Percentiles rank a stretch among this genome's conserved stretches.
phyloP scores from a whole-genome alignment of 805 yeast genomes.

The Suhomyces pyralidae region DNA sequence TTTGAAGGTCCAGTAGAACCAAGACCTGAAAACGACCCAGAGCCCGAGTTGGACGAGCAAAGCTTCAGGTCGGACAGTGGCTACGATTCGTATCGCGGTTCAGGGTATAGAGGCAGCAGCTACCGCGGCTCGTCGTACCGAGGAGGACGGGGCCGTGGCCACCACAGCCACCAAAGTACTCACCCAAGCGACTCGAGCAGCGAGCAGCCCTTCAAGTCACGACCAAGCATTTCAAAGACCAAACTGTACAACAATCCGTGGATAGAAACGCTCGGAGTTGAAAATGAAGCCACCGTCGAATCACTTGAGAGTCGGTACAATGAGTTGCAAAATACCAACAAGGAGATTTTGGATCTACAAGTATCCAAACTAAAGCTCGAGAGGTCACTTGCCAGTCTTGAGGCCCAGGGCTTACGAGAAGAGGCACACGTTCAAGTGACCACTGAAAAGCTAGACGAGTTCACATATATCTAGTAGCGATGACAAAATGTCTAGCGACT shows the following conservation, averaged over 20 bases:
- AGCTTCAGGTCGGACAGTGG: background rate
- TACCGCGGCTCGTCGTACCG: conserved; percentile 1
- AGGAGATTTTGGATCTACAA: conserved; percentile 25
- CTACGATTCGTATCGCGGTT: conserved; percentile 5
- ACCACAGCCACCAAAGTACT: background rate
- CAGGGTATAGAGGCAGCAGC: conserved; percentile 9
- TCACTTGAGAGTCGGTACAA: conserved; percentile 23
- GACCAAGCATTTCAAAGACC: background rate
- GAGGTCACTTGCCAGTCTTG: conserved; percentile 14
- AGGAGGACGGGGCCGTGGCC: background rate
- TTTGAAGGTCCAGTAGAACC: conserved; percentile 1
- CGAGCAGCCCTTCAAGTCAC: background rate
- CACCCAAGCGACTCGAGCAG: no score
- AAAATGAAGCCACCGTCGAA: conserved; percentile 23
- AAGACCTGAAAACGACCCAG: background rate
- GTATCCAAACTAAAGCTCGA: conserved; percentile 20
- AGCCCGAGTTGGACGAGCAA: background rate
- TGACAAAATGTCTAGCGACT: no score
- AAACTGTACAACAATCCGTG: conserved; percentile 26
- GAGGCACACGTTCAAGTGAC: conserved; percentile 34
- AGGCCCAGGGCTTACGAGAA: conserved; percentile 28
- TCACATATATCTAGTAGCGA: conserved; percentile 34
- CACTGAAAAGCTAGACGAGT: conserved; percentile 50
- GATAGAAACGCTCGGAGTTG: conserved; percentile 28
- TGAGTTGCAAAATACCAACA: conserved; percentile 24